Percentiles rank a stretch among this genome's conserved stretches.
Conservation (phyloP, 208 protist genomes). For the Crithidia brevicula region DNA sequence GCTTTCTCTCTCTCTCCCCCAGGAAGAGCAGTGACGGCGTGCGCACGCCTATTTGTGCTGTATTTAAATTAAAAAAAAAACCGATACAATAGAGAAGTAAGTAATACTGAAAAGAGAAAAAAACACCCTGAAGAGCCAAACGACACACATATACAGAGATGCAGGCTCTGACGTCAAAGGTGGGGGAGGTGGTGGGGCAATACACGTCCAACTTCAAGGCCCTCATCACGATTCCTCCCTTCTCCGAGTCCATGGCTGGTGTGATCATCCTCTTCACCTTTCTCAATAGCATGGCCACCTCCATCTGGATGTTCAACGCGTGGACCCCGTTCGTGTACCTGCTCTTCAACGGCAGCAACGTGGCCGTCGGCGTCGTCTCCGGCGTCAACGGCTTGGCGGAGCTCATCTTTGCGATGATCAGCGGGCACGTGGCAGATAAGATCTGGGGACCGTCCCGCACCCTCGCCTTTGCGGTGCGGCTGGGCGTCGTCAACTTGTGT, state of each 20-base stretch:
- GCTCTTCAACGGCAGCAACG: constrained; percentile 57
- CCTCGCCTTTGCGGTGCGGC: constrained; percentile 47
- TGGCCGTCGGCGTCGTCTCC: constrained; percentile 65
- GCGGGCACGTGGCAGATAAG: constrained; percentile 62
- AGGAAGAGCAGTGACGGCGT: no score
- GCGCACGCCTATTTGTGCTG: no score
- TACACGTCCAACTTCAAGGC: constrained; percentile 17
- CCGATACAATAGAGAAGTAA: neutral
- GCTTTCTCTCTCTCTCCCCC: no score
- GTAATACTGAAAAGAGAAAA: neutral
- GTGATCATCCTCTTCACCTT: constrained; percentile 75
- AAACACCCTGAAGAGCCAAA: neutral
- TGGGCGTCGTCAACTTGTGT: constrained; percentile 51
- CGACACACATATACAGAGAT: constrained; percentile 7
- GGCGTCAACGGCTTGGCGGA: constrained; percentile 68
- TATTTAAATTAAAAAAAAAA: no score
- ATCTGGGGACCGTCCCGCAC: constrained; percentile 57
- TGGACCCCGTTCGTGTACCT: constrained; percentile 73
- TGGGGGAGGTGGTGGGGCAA: constrained; percentile 11
- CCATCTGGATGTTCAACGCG: constrained; percentile 78
- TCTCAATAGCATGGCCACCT: constrained; percentile 71
- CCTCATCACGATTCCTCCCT: constrained; percentile 33
- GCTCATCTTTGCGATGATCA: constrained; percentile 48
- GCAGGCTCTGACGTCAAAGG: neutral
- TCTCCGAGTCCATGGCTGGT: constrained; percentile 54